Evolutionary conservation across 2,329 filamentous ascomycete genomes (phyloP).

Genomic region (Colletotrichum paranaense): DNA sequence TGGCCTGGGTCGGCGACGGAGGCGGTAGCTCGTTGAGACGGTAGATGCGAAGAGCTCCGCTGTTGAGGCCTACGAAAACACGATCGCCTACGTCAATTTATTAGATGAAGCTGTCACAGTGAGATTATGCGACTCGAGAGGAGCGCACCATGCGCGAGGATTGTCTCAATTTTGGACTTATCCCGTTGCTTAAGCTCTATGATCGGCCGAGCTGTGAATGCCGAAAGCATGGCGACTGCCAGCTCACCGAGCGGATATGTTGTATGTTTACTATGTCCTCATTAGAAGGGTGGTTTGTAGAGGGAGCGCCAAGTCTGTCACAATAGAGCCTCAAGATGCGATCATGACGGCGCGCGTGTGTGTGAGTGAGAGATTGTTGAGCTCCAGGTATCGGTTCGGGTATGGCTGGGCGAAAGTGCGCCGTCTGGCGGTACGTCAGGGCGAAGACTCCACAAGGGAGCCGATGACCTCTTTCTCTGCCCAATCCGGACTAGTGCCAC

Average conservation of each 20-base stretch:
- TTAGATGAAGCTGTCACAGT: slow-evolving; percentile 9
- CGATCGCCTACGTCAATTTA: slow-evolving; percentile 75
- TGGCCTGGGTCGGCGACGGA: slow-evolving; percentile 51
- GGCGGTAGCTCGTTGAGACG: slow-evolving; percentile 78
- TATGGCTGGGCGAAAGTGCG: slow-evolving; percentile 26
- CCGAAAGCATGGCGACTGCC: slow-evolving; percentile 84
- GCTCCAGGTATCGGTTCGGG: slow-evolving; percentile 25
- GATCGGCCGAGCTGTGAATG: slow-evolving; percentile 95
- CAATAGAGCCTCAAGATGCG: slow-evolving; percentile 5
- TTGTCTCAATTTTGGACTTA: slow-evolving; percentile 97
- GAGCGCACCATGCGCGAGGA: slow-evolving; percentile 83
- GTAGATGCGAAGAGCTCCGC: slow-evolving; percentile 89
- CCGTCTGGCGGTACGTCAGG: slow-evolving; percentile 31
- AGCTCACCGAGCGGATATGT: slow-evolving; percentile 48
- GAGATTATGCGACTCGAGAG: background rate
- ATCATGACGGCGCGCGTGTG: slow-evolving; percentile 28
- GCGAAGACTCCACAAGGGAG: slow-evolving; percentile 27
- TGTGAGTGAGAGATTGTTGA: slow-evolving; percentile 7
- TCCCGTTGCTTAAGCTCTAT: slow-evolving; percentile 96
- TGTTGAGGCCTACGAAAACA: slow-evolving; percentile 91
- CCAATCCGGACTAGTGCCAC: slow-evolving; percentile 6
- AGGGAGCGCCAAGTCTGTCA: background rate
- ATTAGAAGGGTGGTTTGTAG: slow-evolving; percentile 18
- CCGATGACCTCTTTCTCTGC: slow-evolving; percentile 29
- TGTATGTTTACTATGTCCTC: slow-evolving; percentile 17